Base-by-base conservation (phyloP, 345 rosid genomes). In the Trapa bicornis region DNA sequence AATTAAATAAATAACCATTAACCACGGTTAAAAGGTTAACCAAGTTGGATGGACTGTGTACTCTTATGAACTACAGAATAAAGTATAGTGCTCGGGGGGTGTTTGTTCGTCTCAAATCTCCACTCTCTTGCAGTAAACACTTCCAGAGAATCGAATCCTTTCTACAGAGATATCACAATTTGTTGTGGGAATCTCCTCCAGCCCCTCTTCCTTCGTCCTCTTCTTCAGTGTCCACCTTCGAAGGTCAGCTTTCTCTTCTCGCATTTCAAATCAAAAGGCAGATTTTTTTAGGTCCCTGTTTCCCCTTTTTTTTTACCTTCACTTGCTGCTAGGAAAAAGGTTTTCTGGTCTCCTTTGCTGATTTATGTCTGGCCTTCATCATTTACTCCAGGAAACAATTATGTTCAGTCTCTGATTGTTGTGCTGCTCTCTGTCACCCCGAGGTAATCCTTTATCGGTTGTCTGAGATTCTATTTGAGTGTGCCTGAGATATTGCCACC, bases 101-200 rank as follows among this genome's bases (percentile, higher is more conserved):
- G 29, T 22, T 22, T 22, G 29, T 22, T 22, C 29, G 29, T 22
- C 29, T 22, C 29, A 22, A 9, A 1, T 45, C 47, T 45, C 47
- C 11, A 45, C 47, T 45, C 47, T 39, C 47, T 5, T 6, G 12
- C 47, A 2, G 47, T 45, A 9, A 9, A 64, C 62, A 67, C 64
- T 22, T 35, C 39, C 17, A 71, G 37, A 70, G 82, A 72, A 81
- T 75, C 85, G 72, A 75, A 47, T 75, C 72, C 83, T 71, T 72
- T 73, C 62, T 38, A 65, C 65, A 81, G 74, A 77, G 79, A 64
- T 56, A 62, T 61, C 67, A 43, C 73, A 58, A 68, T 3, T 73
- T 71, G 72, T 22, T 70, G 56, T 72, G 53, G 67, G 70, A 58
- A 32, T n/a, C 43, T 43, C 47, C 68, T 39, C 6, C 42, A 22